Conservation (phyloP, 805 yeast genomes). For the Candida stauntonica region DNA sequence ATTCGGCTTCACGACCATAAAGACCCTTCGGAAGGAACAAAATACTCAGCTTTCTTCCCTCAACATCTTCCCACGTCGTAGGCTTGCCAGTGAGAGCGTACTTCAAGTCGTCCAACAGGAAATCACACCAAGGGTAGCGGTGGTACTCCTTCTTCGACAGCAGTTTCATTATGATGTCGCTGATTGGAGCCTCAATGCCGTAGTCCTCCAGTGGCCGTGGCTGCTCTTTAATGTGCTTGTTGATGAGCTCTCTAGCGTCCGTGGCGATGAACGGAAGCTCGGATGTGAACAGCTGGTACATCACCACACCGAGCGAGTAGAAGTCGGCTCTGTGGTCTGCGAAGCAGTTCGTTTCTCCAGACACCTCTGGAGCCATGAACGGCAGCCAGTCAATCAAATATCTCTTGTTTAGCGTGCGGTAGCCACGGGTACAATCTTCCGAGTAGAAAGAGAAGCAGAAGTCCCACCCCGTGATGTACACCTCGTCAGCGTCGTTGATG, state of each 20-base stretch:
- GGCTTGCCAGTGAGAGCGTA: conserved; percentile 7
- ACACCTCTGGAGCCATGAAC: conserved; percentile 47
- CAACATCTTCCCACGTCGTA: conserved; percentile 14
- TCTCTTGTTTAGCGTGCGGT: conserved; percentile 36
- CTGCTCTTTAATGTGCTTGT: conserved; percentile 37
- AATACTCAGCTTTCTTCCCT: conserved; percentile 1
- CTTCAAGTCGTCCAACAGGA: conserved; percentile 35
- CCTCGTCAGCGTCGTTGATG: conserved; percentile 32
- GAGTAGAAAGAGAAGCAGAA: conserved; percentile 37
- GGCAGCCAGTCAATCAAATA: conserved; percentile 38
- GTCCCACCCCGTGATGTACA: conserved; percentile 45
- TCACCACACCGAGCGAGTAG: conserved; percentile 45
- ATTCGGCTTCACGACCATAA: conserved; percentile 29
- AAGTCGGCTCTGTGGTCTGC: conserved; percentile 46
- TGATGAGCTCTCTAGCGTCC: conserved; percentile 35
- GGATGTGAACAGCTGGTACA: conserved; percentile 45
- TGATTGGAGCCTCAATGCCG: conserved; percentile 28
- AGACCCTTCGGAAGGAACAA: conserved; percentile 22
- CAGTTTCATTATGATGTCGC: conserved; percentile 38
- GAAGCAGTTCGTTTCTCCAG: conserved; percentile 34
- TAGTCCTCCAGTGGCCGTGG: conserved; percentile 36
- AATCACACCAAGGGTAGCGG: conserved; percentile 35
- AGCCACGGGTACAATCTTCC: conserved; percentile 40
- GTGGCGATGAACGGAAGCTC: conserved; percentile 39
- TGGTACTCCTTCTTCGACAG: conserved; percentile 37